A percentile compares a stretch with the other conserved stretches of the same genome.
Conservation (phyloP, 306 rosid species). For the Urtica urens region DNA sequence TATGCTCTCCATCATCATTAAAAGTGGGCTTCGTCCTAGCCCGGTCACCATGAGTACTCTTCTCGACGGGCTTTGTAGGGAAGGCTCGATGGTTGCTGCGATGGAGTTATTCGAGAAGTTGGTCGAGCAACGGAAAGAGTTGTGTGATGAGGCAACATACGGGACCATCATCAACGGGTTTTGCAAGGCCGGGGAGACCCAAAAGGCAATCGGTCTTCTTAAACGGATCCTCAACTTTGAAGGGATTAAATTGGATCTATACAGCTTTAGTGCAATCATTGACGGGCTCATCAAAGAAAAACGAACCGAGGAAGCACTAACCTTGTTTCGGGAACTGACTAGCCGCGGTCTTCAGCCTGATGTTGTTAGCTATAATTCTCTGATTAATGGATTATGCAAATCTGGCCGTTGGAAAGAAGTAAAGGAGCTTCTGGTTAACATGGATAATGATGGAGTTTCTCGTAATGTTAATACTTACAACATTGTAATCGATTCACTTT, state of each 20-base stretch:
- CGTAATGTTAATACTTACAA: background rate
- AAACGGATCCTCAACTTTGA: background rate
- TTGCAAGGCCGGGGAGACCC: background rate
- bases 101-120: background rate
- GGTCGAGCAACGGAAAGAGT: background rate
- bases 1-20: too few relatives aligned
- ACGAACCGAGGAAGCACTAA: background rate
- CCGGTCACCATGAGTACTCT: too few relatives aligned
- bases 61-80: too few relatives aligned
- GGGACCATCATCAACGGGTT: background rate
- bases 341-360: background rate
- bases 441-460: background rate
- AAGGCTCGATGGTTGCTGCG: background rate
- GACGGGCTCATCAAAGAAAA: background rate
- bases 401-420: background rate
- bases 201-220: background rate
- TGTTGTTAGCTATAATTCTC: background rate
- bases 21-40: too few relatives aligned
- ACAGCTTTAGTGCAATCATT: background rate
- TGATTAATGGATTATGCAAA: background rate
- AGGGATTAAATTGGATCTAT: background rate
- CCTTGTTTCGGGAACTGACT: background rate
- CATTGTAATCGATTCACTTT: too few relatives aligned
- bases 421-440: background rate
- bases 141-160: background rate